Conservation (phyloP, 441 rosid genomes). For the Dalechampia spathulata region DNA sequence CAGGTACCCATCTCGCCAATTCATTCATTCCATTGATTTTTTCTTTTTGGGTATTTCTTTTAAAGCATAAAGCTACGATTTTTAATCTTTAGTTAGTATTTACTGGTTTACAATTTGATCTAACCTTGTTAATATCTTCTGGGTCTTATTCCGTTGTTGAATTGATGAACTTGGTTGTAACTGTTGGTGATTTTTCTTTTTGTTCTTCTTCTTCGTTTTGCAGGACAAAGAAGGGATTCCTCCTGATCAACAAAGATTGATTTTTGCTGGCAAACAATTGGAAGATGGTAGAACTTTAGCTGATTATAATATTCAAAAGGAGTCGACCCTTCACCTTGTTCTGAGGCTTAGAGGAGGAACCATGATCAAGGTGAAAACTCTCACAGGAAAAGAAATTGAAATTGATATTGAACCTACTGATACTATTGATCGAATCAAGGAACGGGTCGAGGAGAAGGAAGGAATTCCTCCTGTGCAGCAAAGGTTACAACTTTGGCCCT, state of each 20-base stretch:
- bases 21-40: neutral
- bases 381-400: conserved; percentile 86
- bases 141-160: neutral
- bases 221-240: conserved; percentile 89
- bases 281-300: conserved; percentile 86
- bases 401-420: conserved; percentile 91
- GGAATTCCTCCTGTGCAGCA: conserved; percentile 98
- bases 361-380: conserved; percentile 91
- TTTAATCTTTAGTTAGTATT: neutral
- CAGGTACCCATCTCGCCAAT: conserved; percentile 30
- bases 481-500: no score
- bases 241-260: conserved; percentile 85
- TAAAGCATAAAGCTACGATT: neutral
- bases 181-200: neutral
- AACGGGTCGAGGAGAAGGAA: conserved; percentile 93
- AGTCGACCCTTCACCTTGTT: conserved; percentile 83
- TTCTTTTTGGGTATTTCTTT: neutral
- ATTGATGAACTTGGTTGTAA: neutral
- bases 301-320: conserved; percentile 81
- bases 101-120: neutral
- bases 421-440: conserved; percentile 92
- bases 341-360: conserved; percentile 93
- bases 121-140: neutral
- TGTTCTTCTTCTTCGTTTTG: no score
- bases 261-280: conserved; percentile 78